Evolutionary conservation across 192 early-diverging fungal genomes (phyloP).

Genomic region (Entomortierella lignicola): DNA sequence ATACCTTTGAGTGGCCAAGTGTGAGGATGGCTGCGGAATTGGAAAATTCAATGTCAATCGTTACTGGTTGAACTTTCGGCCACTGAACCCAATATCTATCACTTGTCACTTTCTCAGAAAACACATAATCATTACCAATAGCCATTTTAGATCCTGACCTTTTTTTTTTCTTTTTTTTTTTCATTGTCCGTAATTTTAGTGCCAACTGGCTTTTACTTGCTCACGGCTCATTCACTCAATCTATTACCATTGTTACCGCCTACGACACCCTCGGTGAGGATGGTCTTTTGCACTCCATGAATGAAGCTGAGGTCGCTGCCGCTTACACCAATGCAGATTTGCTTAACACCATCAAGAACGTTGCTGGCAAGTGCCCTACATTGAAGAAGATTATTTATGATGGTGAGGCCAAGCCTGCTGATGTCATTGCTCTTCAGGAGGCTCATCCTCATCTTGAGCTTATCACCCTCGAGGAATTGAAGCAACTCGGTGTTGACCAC

Average conservation of each 20-base stretch:
- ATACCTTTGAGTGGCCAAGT: not conserved
- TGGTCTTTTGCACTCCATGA: slow-evolving; percentile 86
- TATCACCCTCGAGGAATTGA: slow-evolving; percentile 75
- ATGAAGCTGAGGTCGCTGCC: slow-evolving; percentile 77
- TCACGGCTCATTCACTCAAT: slow-evolving; percentile 73
- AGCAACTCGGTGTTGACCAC: slow-evolving; percentile 70
- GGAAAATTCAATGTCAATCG: no score
- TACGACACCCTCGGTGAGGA: slow-evolving; percentile 88
- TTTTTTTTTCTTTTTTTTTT: not conserved
- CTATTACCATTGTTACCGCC: slow-evolving; percentile 82
- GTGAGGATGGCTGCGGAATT: no score
- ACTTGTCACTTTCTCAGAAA: no score
- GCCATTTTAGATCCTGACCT: not conserved
- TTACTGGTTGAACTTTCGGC: not conserved
- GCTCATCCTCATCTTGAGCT: slow-evolving; percentile 57
- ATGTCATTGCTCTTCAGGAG: slow-evolving; percentile 61
- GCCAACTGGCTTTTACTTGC: slow-evolving; percentile 75
- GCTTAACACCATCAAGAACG: slow-evolving; percentile 71
- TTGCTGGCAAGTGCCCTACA: slow-evolving; percentile 66
- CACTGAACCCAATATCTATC: no score
- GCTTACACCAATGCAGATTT: slow-evolving; percentile 82
- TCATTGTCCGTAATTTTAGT: no score
- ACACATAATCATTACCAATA: no score
- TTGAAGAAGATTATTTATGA: slow-evolving; percentile 79
- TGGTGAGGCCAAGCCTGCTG: slow-evolving; percentile 66